Evolutionary conservation across 2,329 filamentous ascomycete species (phyloP).

Genomic region (Sclerotinia sclerotiorum): DNA sequence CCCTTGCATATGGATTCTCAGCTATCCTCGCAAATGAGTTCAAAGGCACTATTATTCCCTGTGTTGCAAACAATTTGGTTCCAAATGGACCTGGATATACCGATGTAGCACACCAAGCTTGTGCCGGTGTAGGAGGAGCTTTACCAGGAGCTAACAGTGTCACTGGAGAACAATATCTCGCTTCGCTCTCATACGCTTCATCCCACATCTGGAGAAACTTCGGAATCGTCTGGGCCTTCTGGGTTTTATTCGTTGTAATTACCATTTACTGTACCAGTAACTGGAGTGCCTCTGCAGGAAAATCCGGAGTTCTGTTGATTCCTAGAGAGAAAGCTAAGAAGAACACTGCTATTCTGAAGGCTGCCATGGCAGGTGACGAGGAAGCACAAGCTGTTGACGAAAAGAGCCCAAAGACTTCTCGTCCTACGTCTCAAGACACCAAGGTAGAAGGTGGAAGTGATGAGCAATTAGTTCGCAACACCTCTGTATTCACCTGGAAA

Average conservation of each 20-base stretch:
- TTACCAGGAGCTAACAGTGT: slow-evolving; percentile 50
- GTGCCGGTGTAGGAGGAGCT: slow-evolving; percentile 59
- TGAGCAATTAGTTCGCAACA: slow-evolving; percentile 57
- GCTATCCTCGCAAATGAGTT: slow-evolving; percentile 71
- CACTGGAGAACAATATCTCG: slow-evolving; percentile 58
- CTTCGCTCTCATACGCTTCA: slow-evolving; percentile 53
- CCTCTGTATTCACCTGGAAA: slow-evolving; percentile 72
- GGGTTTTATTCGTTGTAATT: slow-evolving; percentile 57
- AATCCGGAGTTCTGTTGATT: slow-evolving; percentile 57
- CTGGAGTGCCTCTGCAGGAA: slow-evolving; percentile 56
- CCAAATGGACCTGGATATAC: slow-evolving; percentile 52
- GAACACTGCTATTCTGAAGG: slow-evolving; percentile 35
- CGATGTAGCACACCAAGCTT: slow-evolving; percentile 49
- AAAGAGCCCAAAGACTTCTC: slow-evolving; percentile 24
- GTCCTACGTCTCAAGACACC: slow-evolving; percentile 29
- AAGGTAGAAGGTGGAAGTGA: slow-evolving; percentile 42
- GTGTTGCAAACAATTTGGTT: slow-evolving; percentile 51
- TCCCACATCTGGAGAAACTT: slow-evolving; percentile 60
- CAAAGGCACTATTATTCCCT: slow-evolving; percentile 53
- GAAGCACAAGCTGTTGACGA: slow-evolving; percentile 43
- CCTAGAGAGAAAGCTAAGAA: slow-evolving; percentile 58
- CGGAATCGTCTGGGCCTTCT: slow-evolving; percentile 62
- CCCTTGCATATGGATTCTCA: slow-evolving; percentile 69
- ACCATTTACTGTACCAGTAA: slow-evolving; percentile 58
- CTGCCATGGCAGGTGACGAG: slow-evolving; percentile 46